Evolutionary conservation across 768 basidiomycete genomes (phyloP), one percentile per base, ranked within the genome.

Genomic region (Arthromyces matolae): DNA sequence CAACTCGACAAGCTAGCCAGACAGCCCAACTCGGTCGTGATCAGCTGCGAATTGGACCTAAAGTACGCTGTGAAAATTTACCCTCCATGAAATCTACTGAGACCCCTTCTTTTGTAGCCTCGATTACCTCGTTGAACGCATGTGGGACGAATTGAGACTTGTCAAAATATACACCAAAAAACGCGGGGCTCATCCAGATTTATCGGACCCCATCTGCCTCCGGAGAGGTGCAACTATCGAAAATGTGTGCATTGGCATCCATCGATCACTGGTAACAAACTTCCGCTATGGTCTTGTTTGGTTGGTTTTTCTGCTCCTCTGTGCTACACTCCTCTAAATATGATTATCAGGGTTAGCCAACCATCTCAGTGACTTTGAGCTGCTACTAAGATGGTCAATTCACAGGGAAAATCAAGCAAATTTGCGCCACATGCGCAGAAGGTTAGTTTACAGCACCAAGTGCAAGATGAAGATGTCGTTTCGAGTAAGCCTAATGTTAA

Each of bases 131-230:
- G 78, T 89, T 46, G 85, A 86, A 52, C 77, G 81, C 18, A 83
- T 89, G 51, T 90, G 86, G 86, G 84, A 83, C 23, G 80, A 87
- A 49, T 76, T 93, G n/a, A 71, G 76, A 43, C 76, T 91, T 6
- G 86, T 87, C 45, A 94, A 93, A 61, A 82, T 99, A 36, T 99
- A 97, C 67, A 99, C 96, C 3, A 99, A 99, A 70, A 94, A 94
- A 64, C 78, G 96, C 35, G 96, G 95, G n/a, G 89, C 77, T 24
- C 89, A 88, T 54, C 94, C 96, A 3, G 96, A 98, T 64, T 68
- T 99, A 10, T 67, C 75, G 1, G 96, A 99, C 65, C 96, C 96
- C 20, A 82, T 98, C 40, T 91, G 89, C 66, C 66, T 97, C 50
- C 78, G 95, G 50, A 86, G 81, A 62, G 96, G 95, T 0, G 92